Percentiles rank a stretch among this genome's conserved stretches.
These are phyloP conservation scores for Rhynchospora tenuis DNA, from an alignment of 176 grass and related monocot genomes.

Conservation along the genomic window DNA sequence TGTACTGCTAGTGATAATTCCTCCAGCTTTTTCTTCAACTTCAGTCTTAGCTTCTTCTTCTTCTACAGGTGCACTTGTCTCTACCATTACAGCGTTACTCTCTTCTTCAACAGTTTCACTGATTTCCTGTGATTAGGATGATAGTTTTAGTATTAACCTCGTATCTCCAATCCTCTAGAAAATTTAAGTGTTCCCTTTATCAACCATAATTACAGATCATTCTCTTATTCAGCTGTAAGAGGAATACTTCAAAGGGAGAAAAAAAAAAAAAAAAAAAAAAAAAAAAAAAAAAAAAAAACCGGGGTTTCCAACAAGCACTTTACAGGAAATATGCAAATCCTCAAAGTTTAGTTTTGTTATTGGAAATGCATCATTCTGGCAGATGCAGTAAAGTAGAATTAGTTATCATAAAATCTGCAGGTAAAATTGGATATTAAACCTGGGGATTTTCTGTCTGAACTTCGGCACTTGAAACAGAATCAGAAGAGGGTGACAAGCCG, in stretches of 20 bases:
- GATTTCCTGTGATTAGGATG: conserved; percentile 33
- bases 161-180: neutral
- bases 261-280: too few species aligned
- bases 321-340: neutral
- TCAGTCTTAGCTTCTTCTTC: conserved; percentile 26
- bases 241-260: too few species aligned
- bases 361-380: neutral
- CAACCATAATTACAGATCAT: neutral
- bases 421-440: conserved; percentile 25
- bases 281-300: neutral
- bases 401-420: neutral
- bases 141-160: neutral
- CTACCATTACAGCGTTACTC: neutral
- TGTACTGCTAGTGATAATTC: neutral
- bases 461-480: neutral
- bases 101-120: conserved; percentile 25
- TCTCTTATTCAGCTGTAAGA: conserved; percentile 13
- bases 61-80: conserved; percentile 15
- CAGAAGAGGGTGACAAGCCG: conserved; percentile 20
- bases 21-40: conserved; percentile 7
- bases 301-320: neutral
- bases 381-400: conserved; percentile 4
- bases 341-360: conserved; percentile 1
- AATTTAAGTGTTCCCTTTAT: neutral
- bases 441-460: conserved; percentile 28